Evolutionary conservation across 2,329 filamentous ascomycete species (phyloP).

Genomic region (Tolypocladium amazonense): DNA sequence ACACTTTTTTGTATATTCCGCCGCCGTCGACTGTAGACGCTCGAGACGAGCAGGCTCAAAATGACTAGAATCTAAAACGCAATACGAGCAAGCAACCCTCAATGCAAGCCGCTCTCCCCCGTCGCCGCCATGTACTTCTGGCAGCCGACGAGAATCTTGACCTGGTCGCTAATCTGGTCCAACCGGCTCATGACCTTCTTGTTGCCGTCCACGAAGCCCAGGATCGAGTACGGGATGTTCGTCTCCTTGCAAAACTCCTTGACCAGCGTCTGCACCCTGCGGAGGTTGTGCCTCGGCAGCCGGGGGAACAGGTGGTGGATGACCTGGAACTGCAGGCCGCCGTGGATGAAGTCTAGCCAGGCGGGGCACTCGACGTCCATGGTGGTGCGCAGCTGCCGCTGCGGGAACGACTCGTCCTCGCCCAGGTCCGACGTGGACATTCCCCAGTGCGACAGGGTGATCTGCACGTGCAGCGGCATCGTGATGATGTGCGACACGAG

Average conservation of each 20-base stretch:
- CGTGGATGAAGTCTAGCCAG: conserved; percentile 85
- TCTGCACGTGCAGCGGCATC: conserved; percentile 77
- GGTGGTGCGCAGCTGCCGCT: conserved; percentile 83
- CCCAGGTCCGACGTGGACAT: conserved; percentile 88
- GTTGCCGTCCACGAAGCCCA: conserved; percentile 77
- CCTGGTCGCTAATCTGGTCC: conserved; percentile 70
- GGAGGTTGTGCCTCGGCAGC: conserved; percentile 75
- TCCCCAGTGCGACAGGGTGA: conserved; percentile 84
- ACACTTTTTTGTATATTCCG: too few species aligned
- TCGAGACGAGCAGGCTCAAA: not conserved
- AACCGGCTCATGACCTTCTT: conserved; percentile 67
- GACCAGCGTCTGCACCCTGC: conserved; percentile 63
- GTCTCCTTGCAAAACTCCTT: conserved; percentile 74
- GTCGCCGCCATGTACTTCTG: conserved; percentile 24
- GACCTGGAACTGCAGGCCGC: conserved; percentile 80
- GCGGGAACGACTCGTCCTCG: conserved; percentile 73
- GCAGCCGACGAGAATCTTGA: conserved; percentile 66
- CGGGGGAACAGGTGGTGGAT: conserved; percentile 80
- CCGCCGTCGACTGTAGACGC: too few species aligned
- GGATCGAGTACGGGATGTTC: conserved; percentile 73
- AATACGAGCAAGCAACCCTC: not conserved
- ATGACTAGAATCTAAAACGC: not conserved
- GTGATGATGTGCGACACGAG: conserved; percentile 73
- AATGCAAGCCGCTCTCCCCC: not conserved
- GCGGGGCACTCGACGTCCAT: conserved; percentile 86